Evolutionary conservation across 225 moss, liverwort and hornwort species (phyloP), one percentile per base, ranked within the genome.

Genomic region (Bryum argenteum): DNA sequence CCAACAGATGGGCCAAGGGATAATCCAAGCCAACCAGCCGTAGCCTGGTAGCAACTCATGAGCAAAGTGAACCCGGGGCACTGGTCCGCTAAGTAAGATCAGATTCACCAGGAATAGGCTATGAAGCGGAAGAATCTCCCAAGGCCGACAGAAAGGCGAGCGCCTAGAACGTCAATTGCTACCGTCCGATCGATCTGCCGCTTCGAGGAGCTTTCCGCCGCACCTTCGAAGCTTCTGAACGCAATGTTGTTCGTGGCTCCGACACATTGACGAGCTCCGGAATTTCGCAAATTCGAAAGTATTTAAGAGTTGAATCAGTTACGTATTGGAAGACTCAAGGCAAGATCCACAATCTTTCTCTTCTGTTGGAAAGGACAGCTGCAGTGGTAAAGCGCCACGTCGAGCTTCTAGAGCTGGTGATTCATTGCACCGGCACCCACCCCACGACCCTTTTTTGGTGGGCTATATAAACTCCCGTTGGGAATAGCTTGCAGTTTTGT

Each of bases 281-380:
- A 14, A 11, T 45, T 11, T 45, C 2, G 16, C 15, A 48, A 48
- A 14, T 16, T 15, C 45, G 13, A 3, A 17, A 48, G 42, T 61
- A 39, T 61, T n/a, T 40, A 4, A 39, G 60, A n/a, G 59, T 2
- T 3, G 20, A 9, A 11, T 1, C 39, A 1, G 65, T 3, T 50
- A 20, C 28, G 65, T 28, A 21, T 63, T 0, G 16, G 9, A 10
- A 22, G 9, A 48, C 47, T 47, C 43, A 44, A 53, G 67, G 22
- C 81, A 61, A 78, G 66, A 54, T 23, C 13, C 66, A 19, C 78
- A 82, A 78, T 72, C 58, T 21, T 55, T 50, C 21, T 40, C 17
- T 17, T 58, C 11, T 0, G 1, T 45, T 10, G 10, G 12, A 13
- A 9, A 55, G 61, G 6, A 0, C 22, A 9, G 40, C 12, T 17